Evolutionary conservation across 2,329 filamentous ascomycete species (phyloP).

Genomic region (Cladophialophora immunda): DNA sequence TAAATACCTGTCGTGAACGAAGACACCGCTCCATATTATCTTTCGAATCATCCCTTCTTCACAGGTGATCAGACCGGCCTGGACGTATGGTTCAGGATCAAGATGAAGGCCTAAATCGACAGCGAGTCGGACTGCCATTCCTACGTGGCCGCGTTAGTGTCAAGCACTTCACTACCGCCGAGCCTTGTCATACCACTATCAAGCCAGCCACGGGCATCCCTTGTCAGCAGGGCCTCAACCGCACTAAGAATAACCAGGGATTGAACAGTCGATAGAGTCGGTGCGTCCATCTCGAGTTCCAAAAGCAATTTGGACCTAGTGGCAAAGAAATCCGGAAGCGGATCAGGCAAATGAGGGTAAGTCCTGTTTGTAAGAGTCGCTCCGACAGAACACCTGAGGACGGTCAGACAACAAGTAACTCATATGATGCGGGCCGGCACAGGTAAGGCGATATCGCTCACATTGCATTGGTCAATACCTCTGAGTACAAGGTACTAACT

Average conservation of each 20-base stretch:
- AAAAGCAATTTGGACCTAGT: constrained; percentile 39
- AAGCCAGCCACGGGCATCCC: constrained; percentile 42
- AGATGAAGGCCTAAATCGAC: constrained; percentile 35
- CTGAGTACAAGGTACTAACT: constrained; percentile 28
- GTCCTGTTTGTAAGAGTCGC: constrained; percentile 27
- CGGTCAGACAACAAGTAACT: neutral
- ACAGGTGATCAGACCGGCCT: constrained; percentile 19
- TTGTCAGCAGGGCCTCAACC: constrained; percentile 37
- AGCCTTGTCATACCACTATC: constrained; percentile 37
- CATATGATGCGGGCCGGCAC: neutral
- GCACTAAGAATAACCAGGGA: constrained; percentile 40
- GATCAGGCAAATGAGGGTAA: constrained; percentile 26
- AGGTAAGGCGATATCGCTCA: constrained; percentile 7
- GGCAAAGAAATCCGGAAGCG: constrained; percentile 40
- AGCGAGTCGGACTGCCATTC: constrained; percentile 39
- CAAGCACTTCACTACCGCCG: neutral
- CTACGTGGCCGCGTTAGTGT: constrained; percentile 16
- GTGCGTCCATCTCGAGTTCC: constrained; percentile 41
- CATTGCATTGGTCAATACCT: constrained; percentile 35
- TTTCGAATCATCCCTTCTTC: constrained; percentile 32
- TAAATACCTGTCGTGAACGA: constrained; percentile 31
- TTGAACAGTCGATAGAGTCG: constrained; percentile 40
- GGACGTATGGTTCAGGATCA: constrained; percentile 31
- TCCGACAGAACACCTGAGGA: constrained; percentile 26
- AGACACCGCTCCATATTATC: constrained; percentile 31